Evolutionary conservation across 225 moss, liverwort and hornwort genomes (phyloP), one percentile per base, ranked within the genome.

Genomic region (Polytrichum formosum): DNA sequence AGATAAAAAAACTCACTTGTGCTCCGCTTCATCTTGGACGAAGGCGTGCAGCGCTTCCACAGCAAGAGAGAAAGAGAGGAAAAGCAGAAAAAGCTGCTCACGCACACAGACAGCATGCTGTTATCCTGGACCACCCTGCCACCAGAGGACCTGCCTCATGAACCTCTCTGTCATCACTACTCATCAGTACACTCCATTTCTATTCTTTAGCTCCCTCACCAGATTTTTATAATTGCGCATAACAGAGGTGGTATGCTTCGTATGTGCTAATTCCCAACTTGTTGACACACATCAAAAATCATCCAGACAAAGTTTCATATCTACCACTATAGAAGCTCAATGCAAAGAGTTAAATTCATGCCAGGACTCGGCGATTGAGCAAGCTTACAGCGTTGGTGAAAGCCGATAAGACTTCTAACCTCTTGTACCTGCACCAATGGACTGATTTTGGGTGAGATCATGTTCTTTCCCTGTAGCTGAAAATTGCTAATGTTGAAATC

Each of bases 11-110:
- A 53, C 67, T 78, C 82, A 93, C 93, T 89, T 96, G 88, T 96
- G 93, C 63, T 87, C 88, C 25, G 88, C 76, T 72, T 93, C 96
- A 78, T 93, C 93, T 81, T 93, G 93, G 46, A 96, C 84, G 73
- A 93, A 93, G 60, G 93, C 93, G 79, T 96, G 96, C 53, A 93
- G 90, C 67, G 91, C 88, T 85, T 96, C 96, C 88, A 96, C 96
- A 60, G 91, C 96, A 61, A 96, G 96, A 70, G 93, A 93, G 84
- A 96, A 96, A 28, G 93, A 88, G 56, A 96, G 87, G 75, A 96
- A 96, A 77, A 93, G 84, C 73, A 96, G 88, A 84, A 96, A 96
- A 31, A 96, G 91, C 91, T 93, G 93, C 89, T 78, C 84, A 86
- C 82, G 84, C 84, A 93, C 91, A 89, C 89, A 91, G 88, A 88